Conservation (phyloP, 2,329 filamentous ascomycete species). For the Thielaviopsis ethacetica region DNA sequence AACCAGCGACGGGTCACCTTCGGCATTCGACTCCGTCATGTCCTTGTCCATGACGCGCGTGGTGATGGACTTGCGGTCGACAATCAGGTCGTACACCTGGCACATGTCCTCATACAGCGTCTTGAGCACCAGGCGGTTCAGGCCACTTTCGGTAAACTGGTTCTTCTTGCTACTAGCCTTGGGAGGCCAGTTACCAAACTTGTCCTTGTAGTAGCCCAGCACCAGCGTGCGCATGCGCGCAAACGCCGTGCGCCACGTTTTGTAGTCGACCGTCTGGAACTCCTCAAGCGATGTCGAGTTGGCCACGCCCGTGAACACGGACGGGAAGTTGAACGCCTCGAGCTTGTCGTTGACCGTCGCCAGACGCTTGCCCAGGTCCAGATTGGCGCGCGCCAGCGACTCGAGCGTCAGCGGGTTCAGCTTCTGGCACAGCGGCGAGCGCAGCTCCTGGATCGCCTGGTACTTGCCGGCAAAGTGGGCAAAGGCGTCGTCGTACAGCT, state of each 20-base stretch:
- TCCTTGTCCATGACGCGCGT: constrained; percentile 51
- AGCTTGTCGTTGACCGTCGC: constrained; percentile 55
- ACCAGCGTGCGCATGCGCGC: constrained; percentile 58
- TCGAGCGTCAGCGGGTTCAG: constrained; percentile 58
- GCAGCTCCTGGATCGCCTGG: constrained; percentile 49
- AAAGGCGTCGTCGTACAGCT: constrained; percentile 82
- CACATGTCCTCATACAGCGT: constrained; percentile 77
- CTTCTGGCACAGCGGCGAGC: constrained; percentile 51
- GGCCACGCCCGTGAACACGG: constrained; percentile 74
- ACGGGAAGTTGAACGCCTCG: constrained; percentile 82
- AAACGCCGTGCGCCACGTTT: constrained; percentile 66
- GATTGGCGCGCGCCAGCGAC: constrained; percentile 63
- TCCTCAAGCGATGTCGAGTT: constrained; percentile 66
- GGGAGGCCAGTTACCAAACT: constrained; percentile 64
- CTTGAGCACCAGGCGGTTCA: constrained; percentile 70
- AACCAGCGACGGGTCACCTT: constrained; percentile 43
- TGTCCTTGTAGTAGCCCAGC: constrained; percentile 45
- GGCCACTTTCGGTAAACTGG: constrained; percentile 64
- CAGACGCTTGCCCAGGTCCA: constrained; percentile 62
- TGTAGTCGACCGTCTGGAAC: constrained; percentile 65
- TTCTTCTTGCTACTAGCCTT: constrained; percentile 89
- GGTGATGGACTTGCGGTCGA: constrained; percentile 63
- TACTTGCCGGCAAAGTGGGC: constrained; percentile 83
- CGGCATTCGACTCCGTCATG: constrained; percentile 26
- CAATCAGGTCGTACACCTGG: constrained; percentile 73